Percentiles rank a stretch among this genome's conserved stretches.
Evolutionary conservation across 2,329 filamentous ascomycete genomes (phyloP).

Genomic region (Teratosphaeria viscida): DNA sequence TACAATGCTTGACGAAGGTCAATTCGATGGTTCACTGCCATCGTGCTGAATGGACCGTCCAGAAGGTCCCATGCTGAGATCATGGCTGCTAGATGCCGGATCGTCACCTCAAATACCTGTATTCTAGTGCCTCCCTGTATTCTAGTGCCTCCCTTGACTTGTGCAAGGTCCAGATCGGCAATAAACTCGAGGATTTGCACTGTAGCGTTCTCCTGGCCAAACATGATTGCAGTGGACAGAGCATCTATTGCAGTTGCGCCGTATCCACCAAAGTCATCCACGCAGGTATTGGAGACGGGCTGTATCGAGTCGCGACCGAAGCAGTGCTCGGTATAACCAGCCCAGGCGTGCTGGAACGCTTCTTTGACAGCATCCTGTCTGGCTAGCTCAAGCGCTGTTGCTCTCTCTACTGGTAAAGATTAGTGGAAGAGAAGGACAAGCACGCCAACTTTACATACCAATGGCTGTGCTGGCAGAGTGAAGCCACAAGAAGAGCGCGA

Average conservation of each 20-base stretch:
- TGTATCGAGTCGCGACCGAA: constrained; percentile 24
- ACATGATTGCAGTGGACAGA: constrained; percentile 16
- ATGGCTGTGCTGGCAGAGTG: neutral
- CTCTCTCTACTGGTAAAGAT: neutral
- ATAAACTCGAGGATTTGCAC: constrained; percentile 12
- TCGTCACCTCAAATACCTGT: constrained; percentile 16
- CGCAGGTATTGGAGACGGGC: constrained; percentile 17
- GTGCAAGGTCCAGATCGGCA: constrained; percentile 9
- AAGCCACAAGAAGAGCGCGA: neutral
- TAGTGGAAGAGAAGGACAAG: neutral
- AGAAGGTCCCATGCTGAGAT: constrained; percentile 18
- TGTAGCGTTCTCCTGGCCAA: constrained; percentile 11
- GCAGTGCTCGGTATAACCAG: constrained; percentile 11
- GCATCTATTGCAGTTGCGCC: constrained; percentile 18
- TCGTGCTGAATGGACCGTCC: constrained; percentile 10
- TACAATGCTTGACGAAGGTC: constrained; percentile 9
- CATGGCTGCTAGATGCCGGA: constrained; percentile 18
- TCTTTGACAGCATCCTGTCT: neutral
- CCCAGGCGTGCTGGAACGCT: neutral
- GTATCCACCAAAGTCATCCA: constrained; percentile 17
- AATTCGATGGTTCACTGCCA: constrained; percentile 5
- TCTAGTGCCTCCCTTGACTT: constrained; percentile 5
- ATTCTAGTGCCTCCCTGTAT: constrained; percentile 9
- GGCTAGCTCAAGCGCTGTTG: neutral
- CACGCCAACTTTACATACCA: neutral